These are phyloP conservation scores for Sesbania bispinosa DNA, from an alignment of 306 rosid genomes.

Conservation along the genomic window DNA sequence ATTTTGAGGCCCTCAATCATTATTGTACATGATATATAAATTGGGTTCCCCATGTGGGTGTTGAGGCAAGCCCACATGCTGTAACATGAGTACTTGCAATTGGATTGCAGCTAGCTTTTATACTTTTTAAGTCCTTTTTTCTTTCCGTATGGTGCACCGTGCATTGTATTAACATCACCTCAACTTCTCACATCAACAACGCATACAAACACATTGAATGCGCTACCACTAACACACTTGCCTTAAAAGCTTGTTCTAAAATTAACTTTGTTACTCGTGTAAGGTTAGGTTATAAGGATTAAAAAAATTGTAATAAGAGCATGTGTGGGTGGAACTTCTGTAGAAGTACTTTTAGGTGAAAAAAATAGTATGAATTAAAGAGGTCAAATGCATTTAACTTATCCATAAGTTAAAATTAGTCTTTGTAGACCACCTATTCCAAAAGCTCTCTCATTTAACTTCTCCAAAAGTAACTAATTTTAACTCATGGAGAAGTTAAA, in stretches of 20 bases:
- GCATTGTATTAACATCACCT: not conserved
- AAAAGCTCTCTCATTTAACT: no score
- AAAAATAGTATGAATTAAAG: no score
- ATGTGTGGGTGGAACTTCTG: no score
- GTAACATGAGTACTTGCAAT: constrained; percentile 26
- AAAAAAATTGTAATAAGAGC: no score
- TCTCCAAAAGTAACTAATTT: no score
- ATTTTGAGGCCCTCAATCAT: constrained; percentile 12
- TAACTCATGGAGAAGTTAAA: no score
- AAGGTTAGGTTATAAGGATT: no score
- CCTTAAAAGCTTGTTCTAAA: not conserved
- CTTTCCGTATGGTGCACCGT: not conserved
- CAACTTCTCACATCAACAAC: not conserved
- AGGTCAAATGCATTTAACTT: no score
- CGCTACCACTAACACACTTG: not conserved
- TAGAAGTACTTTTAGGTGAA: no score
- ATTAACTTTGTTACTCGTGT: no score
- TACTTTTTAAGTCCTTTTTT: not conserved
- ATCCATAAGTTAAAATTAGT: no score
- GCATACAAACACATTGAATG: constrained; percentile 18
- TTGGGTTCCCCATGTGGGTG: constrained; percentile 28
- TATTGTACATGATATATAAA: not conserved
- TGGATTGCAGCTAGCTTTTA: not conserved
- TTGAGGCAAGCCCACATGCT: constrained; percentile 25
- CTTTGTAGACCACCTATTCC: no score